Conservation (phyloP, 495 filamentous ascomycete genomes). For the Penicilliopsis zonata region DNA sequence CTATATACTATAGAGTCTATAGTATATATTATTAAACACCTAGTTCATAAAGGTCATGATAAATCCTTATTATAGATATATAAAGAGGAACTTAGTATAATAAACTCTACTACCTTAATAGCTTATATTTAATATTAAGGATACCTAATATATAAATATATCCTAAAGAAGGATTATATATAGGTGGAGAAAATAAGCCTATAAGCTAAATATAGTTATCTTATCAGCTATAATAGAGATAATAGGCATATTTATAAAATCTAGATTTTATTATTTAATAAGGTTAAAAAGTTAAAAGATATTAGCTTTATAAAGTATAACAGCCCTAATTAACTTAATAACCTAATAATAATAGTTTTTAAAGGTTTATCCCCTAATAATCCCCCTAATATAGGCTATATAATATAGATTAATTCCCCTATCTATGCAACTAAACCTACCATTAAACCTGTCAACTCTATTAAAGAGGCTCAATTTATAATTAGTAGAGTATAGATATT, state of each 20-base stretch:
- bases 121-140: not conserved
- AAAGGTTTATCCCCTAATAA: not conserved
- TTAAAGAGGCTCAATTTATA: too few species aligned
- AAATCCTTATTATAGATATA: not conserved
- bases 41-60: not conserved
- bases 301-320: not conserved
- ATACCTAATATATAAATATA: not conserved
- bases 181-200: not conserved
- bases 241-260: not conserved
- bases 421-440: not conserved
- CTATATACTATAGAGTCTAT: not conserved
- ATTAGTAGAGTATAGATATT: too few species aligned
- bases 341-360: not conserved
- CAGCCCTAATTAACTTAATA: not conserved
- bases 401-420: too few species aligned
- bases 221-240: not conserved
- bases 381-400: not conserved
- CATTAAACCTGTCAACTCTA: too few species aligned
- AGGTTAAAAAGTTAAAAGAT: not conserved
- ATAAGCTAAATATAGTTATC: not conserved
- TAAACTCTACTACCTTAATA: not conserved
- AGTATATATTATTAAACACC: not conserved
- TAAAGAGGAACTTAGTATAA: not conserved
- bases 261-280: not conserved
- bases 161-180: not conserved